phyloP scores from a whole-genome alignment of 192 early-diverging fungal genomes.

The Coemansia sp. region DNA sequence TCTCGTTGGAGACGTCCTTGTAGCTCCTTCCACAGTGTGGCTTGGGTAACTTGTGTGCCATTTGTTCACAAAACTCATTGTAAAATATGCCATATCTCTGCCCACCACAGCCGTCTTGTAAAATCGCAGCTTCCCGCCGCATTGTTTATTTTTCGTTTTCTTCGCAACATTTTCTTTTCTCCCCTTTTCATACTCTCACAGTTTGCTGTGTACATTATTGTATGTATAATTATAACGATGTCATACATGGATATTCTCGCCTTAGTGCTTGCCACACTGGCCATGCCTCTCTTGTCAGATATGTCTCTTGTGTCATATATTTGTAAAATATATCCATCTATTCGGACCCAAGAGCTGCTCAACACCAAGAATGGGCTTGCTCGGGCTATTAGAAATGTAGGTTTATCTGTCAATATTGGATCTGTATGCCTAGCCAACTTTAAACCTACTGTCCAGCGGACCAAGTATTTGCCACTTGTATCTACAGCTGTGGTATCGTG shows the following conservation, averaged over 20 bases:
- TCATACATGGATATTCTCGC: background rate
- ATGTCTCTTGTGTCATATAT: background rate
- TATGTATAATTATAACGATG: background rate
- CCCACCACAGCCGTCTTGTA: background rate
- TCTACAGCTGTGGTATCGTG: constrained; percentile 21
- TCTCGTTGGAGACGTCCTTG: too few species aligned
- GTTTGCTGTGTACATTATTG: background rate
- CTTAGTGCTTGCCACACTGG: background rate
- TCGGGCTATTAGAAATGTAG: background rate
- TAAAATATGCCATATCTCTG: too few species aligned
- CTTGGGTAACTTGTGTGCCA: too few species aligned
- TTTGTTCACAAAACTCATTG: too few species aligned
- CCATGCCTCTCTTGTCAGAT: background rate
- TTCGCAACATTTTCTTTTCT: background rate
- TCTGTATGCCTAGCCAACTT: background rate
- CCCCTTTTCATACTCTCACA: background rate
- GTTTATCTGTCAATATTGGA: background rate
- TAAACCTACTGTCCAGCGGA: background rate
- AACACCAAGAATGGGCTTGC: background rate
- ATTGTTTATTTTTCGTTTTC: background rate
- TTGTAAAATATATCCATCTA: background rate
- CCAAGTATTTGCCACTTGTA: background rate
- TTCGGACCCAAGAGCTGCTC: background rate
- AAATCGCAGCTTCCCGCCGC: background rate
- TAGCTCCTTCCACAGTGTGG: too few species aligned